phyloP scores from a whole-genome alignment of 768 basidiomycete genomes.

The Daedaleopsis sinensis region DNA sequence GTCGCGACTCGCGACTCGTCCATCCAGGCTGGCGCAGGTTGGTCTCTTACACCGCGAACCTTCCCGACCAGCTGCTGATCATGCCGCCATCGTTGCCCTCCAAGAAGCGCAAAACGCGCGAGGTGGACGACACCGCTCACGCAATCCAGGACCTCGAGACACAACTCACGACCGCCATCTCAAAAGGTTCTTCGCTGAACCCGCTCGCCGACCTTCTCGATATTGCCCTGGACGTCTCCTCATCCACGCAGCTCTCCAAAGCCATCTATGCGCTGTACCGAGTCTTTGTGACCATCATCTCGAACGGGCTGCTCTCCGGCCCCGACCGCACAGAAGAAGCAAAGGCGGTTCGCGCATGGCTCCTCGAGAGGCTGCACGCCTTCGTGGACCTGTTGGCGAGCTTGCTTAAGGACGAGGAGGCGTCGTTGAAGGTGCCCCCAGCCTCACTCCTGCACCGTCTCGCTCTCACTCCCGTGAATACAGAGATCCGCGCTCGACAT shows the following conservation, averaged over 20 bases:
- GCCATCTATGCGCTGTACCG: conserved; percentile 84
- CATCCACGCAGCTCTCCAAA: conserved; percentile 66
- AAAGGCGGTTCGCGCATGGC: conserved; percentile 72
- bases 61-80: conserved; percentile 5
- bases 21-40: too few species aligned
- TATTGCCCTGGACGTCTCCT: conserved; percentile 48
- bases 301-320: conserved; percentile 56
- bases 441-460: neutral
- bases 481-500: conserved; percentile 22
- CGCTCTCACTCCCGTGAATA: neutral
- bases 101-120: conserved; percentile 30
- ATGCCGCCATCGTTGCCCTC: conserved; percentile 24
- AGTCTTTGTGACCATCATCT: conserved; percentile 67
- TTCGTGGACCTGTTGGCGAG: conserved; percentile 73
- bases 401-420: conserved; percentile 78
- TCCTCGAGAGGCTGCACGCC: conserved; percentile 71
- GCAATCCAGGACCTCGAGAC: conserved; percentile 54
- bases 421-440: conserved; percentile 59
- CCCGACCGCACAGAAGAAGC: conserved; percentile 52
- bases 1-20: too few species aligned
- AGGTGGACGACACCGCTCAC: conserved; percentile 13
- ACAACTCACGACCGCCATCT: conserved; percentile 54
- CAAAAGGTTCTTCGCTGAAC: conserved; percentile 69
- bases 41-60: neutral
- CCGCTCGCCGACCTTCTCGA: conserved; percentile 73